Evolutionary conservation across 2,329 filamentous ascomycete genomes (phyloP).

Genomic region (Aspergillus quadricinctus): DNA sequence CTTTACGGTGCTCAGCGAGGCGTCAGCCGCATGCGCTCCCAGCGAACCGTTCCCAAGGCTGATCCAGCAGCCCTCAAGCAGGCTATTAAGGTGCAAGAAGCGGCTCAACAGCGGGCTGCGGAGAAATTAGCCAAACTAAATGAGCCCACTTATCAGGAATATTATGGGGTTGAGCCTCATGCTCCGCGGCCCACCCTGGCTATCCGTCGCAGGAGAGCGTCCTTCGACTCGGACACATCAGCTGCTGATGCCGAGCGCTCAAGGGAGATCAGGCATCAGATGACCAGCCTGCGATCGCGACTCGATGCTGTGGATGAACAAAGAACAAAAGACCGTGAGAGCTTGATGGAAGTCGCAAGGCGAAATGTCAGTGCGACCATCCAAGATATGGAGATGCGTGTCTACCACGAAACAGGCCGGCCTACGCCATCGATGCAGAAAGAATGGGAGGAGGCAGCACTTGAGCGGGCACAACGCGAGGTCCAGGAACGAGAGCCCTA

Average conservation of each 20-base stretch:
- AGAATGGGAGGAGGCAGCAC: constrained; percentile 76
- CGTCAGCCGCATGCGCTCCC: constrained; percentile 29
- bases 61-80: constrained; percentile 19
- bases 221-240: constrained; percentile 59
- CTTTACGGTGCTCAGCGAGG: constrained; percentile 30
- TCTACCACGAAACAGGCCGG: constrained; percentile 72
- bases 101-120: constrained; percentile 79
- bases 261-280: constrained; percentile 69
- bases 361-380: constrained; percentile 79
- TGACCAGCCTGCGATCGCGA: constrained; percentile 75
- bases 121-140: constrained; percentile 78
- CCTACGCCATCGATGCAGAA: constrained; percentile 63
- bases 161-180: constrained; percentile 63
- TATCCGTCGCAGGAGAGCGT: constrained; percentile 59
- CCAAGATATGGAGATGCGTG: constrained; percentile 74
- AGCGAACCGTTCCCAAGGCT: constrained; percentile 27
- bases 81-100: constrained; percentile 65
- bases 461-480: constrained; percentile 61
- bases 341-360: constrained; percentile 72
- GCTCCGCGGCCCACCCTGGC: constrained; percentile 47
- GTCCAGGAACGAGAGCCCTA: constrained; percentile 62
- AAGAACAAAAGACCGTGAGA: constrained; percentile 67
- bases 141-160: constrained; percentile 67
- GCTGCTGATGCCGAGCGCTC: constrained; percentile 65
- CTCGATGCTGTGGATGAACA: constrained; percentile 27